Conservation (phyloP, 1,139 yeast genomes). For the Pichia sp. region DNA sequence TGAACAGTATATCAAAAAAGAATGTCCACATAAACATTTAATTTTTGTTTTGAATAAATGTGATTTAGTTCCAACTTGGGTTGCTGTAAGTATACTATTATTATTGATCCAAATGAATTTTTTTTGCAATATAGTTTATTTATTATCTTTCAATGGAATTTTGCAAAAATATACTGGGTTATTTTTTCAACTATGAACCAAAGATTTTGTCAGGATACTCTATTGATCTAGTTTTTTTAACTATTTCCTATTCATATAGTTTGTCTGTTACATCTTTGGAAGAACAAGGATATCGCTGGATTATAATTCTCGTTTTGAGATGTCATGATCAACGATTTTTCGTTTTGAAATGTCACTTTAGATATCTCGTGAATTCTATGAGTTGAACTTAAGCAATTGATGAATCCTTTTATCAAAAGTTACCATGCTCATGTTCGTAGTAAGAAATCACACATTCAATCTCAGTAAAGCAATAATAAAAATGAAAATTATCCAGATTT, state of each 20-base stretch:
- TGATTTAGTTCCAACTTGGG: constrained; percentile 99
- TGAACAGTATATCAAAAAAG: constrained; percentile 86
- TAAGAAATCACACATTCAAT: constrained; percentile 57
- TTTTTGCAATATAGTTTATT: constrained; percentile 3
- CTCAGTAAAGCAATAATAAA: too few relatives aligned
- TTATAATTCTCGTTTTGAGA: constrained; percentile 37
- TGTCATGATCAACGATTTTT: constrained; percentile 15
- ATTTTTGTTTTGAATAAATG: constrained; percentile 93
- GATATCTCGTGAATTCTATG: constrained; percentile 18
- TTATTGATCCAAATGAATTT: neutral
- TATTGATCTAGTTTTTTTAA: constrained; percentile 8
- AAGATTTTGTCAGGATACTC: constrained; percentile 64
- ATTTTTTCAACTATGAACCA: constrained; percentile 31
- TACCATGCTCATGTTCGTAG: constrained; percentile 47
- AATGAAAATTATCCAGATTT: neutral
- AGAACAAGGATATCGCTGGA: constrained; percentile 58
- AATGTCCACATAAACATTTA: constrained; percentile 95
- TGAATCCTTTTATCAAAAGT: constrained; percentile 40
- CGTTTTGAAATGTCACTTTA: constrained; percentile 26
- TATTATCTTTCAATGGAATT: neutral
- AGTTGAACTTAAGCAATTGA: constrained; percentile 12
- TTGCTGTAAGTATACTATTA: constrained; percentile 76
- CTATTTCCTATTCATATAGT: constrained; percentile 27
- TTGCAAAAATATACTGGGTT: neutral
- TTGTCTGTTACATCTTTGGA: constrained; percentile 97